These are phyloP conservation scores for Geosmithia putterillii DNA, from an alignment of 2,329 filamentous ascomycete species.

Conservation along the genomic window DNA sequence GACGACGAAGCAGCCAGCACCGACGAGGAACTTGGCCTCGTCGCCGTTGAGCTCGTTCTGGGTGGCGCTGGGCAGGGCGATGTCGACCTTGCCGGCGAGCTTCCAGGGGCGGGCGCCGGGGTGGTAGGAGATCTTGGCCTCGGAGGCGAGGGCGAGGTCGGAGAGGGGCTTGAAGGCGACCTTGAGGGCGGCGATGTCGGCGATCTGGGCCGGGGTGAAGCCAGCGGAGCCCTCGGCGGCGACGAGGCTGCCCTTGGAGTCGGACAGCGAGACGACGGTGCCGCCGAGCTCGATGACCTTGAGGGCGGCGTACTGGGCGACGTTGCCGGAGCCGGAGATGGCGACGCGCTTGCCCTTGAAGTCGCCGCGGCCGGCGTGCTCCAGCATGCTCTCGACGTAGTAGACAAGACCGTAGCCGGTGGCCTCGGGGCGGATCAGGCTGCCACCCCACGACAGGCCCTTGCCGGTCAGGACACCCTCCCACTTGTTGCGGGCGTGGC, in stretches of 20 bases:
- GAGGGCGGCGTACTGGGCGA: slow-evolving; percentile 92
- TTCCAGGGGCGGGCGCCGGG: slow-evolving; percentile 82
- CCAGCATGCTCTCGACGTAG: slow-evolving; percentile 93
- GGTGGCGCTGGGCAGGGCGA: slow-evolving; percentile 85
- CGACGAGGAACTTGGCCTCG: slow-evolving; percentile 72
- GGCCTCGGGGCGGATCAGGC: slow-evolving; percentile 88
- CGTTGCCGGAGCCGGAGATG: slow-evolving; percentile 94
- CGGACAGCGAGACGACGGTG: slow-evolving; percentile 83
- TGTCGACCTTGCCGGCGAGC: slow-evolving; percentile 79
- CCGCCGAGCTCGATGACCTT: slow-evolving; percentile 95
- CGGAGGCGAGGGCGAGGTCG: slow-evolving; percentile 48
- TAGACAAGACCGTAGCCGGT: slow-evolving; percentile 95
- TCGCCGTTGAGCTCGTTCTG: slow-evolving; percentile 95
- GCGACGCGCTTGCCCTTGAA: slow-evolving; percentile 89
- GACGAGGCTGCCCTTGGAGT: slow-evolving; percentile 77
- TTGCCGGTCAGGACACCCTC: slow-evolving; percentile 96
- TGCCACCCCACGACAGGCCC: slow-evolving; percentile 85
- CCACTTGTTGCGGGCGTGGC: slow-evolving; percentile 77
- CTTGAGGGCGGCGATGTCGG: slow-evolving; percentile 74
- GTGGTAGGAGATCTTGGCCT: slow-evolving; percentile 53
- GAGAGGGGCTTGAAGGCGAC: slow-evolving; percentile 74
- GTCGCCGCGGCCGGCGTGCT: slow-evolving; percentile 73
- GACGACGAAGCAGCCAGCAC: slow-evolving; percentile 66
- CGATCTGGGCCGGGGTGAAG: slow-evolving; percentile 71
- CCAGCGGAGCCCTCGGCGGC: slow-evolving; percentile 45